These are phyloP conservation scores for Pyrenophora graminea DNA, from an alignment of 2,329 filamentous ascomycete genomes.

Conservation along the genomic window DNA sequence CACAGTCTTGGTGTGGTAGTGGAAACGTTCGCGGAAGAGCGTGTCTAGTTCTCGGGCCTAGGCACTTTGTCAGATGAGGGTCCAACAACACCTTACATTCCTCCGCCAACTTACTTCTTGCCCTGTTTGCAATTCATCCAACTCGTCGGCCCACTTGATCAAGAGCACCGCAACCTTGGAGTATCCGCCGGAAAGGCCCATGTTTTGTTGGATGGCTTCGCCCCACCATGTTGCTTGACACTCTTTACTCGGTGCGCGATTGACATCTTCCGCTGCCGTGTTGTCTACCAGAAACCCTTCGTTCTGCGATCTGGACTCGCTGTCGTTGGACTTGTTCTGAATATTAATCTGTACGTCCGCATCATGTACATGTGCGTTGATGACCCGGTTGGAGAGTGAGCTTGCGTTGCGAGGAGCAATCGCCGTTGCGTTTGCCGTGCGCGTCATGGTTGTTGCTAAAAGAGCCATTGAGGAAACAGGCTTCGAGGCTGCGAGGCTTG, in stretches of 20 bases:
- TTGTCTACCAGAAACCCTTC: slow-evolving; percentile 1
- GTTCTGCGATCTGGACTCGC: not conserved
- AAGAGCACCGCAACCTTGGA: slow-evolving; percentile 43
- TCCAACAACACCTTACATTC: not conserved
- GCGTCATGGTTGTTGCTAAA: slow-evolving; percentile 3
- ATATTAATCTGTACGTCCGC: slow-evolving; percentile 14
- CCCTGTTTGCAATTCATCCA: slow-evolving; percentile 43
- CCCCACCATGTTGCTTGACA: slow-evolving; percentile 39
- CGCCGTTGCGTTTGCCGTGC: slow-evolving; percentile 21
- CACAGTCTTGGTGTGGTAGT: slow-evolving; percentile 38
- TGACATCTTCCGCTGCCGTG: not conserved
- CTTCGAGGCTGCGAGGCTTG: slow-evolving; percentile 10
- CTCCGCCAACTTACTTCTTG: slow-evolving; percentile 24
- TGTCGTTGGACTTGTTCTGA: slow-evolving; percentile 15
- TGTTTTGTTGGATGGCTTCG: slow-evolving; percentile 27
- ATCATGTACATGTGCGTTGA: slow-evolving; percentile 34
- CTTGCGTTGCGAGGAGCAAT: slow-evolving; percentile 21
- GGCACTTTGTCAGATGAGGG: not conserved
- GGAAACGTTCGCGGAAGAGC: slow-evolving; percentile 36
- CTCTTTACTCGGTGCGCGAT: slow-evolving; percentile 7
- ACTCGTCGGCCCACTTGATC: slow-evolving; percentile 41
- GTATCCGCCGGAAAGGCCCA: slow-evolving; percentile 41
- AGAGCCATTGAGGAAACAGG: slow-evolving; percentile 16
- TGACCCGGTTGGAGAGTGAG: slow-evolving; percentile 24
- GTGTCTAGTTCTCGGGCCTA: slow-evolving; percentile 37